Conservation (phyloP, 2,329 filamentous ascomycete genomes). For the Lecanosticta acicola region DNA sequence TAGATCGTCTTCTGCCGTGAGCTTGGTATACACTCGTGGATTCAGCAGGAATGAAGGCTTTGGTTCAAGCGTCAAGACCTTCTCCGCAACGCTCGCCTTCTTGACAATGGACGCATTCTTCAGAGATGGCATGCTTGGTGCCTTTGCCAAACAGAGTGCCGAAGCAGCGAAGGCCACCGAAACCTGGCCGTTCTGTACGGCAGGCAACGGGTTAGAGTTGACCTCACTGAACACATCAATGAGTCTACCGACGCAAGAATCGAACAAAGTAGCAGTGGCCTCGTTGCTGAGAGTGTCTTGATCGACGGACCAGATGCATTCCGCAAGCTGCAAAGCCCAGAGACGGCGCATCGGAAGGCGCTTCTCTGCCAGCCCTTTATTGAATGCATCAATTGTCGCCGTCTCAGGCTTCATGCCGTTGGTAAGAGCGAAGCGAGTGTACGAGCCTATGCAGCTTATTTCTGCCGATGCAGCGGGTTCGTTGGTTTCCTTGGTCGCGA, state of each 20-base stretch:
- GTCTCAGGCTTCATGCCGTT: constrained; percentile 59
- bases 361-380: constrained; percentile 82
- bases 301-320: constrained; percentile 59
- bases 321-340: constrained; percentile 72
- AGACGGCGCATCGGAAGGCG: constrained; percentile 68
- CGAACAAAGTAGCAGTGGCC: constrained; percentile 43
- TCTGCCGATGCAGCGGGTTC: constrained; percentile 75
- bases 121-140: constrained; percentile 48
- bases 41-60: constrained; percentile 87
- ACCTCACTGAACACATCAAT: constrained; percentile 72
- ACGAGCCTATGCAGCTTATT: constrained; percentile 63
- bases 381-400: constrained; percentile 61
- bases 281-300: constrained; percentile 45
- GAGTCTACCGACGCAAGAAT: constrained; percentile 51
- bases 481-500: constrained; percentile 80
- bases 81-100: constrained; percentile 57
- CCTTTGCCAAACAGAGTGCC: constrained; percentile 54
- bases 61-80: constrained; percentile 63
- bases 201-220: constrained; percentile 66
- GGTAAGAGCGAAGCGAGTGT: constrained; percentile 58
- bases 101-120: constrained; percentile 55
- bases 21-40: constrained; percentile 75
- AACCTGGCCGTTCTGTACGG: constrained; percentile 77
- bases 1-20: constrained; percentile 68
- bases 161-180: constrained; percentile 70